phyloP scores from a whole-genome alignment of 768 basidiomycete genomes.

The Tylopilus sp. region DNA sequence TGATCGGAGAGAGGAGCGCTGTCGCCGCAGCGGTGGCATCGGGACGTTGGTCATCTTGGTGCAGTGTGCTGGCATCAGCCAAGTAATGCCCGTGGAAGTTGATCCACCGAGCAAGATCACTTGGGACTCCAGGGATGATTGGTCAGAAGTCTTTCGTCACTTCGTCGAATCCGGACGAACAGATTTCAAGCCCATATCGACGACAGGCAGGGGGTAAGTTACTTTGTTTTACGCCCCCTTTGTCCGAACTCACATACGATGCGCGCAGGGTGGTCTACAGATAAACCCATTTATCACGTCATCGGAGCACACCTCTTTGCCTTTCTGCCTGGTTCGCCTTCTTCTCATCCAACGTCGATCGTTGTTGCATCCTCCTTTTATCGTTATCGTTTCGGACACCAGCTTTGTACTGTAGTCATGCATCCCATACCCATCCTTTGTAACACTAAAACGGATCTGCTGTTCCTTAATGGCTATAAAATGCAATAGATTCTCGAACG shows the following conservation, averaged over 20 bases:
- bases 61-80: slow-evolving; percentile 71
- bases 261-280: slow-evolving; percentile 41
- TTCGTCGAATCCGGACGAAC: slow-evolving; percentile 70
- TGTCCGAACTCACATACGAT: slow-evolving; percentile 2
- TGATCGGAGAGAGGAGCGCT: slow-evolving; percentile 75
- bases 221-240: neutral
- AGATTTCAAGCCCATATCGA: slow-evolving; percentile 82
- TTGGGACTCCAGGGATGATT: slow-evolving; percentile 76
- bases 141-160: slow-evolving; percentile 63
- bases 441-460: slow-evolving; percentile 19
- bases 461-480: slow-evolving; percentile 20
- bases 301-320: slow-evolving; percentile 9
- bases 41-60: slow-evolving; percentile 73
- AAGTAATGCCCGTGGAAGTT: slow-evolving; percentile 86
- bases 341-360: slow-evolving; percentile 25
- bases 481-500: slow-evolving; percentile 10
- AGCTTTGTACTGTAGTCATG: slow-evolving; percentile 25
- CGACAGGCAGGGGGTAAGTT: slow-evolving; percentile 69
- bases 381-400: slow-evolving; percentile 23
- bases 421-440: slow-evolving; percentile 23
- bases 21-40: slow-evolving; percentile 70
- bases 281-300: slow-evolving; percentile 20
- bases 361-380: slow-evolving; percentile 26
- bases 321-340: slow-evolving; percentile 3
- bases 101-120: slow-evolving; percentile 73